Percentiles rank a stretch among this genome's conserved stretches.
These are phyloP conservation scores for Kokia cookei DNA, from an alignment of 441 rosid genomes.

Conservation along the genomic window DNA sequence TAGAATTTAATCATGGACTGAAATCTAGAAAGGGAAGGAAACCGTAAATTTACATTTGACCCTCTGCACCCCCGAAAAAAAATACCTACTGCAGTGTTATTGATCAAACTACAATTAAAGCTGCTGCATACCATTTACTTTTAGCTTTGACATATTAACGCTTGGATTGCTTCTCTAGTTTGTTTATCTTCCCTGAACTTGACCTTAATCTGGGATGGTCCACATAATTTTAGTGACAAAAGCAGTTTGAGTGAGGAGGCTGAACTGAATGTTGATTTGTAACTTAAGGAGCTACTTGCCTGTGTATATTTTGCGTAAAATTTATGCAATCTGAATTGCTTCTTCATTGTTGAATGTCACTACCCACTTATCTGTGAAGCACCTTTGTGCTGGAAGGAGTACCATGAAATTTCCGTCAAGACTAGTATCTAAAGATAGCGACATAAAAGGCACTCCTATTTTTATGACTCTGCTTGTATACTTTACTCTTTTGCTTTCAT, in stretches of 20 bases:
- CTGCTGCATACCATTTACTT: not conserved
- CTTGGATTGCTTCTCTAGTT: not conserved
- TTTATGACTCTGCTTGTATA: not conserved
- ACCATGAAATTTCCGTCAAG: not conserved
- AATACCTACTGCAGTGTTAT: not conserved
- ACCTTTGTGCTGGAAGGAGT: not conserved
- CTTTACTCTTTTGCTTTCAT: not conserved
- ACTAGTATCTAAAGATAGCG: not conserved
- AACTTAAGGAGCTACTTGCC: not conserved
- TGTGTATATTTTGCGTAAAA: not conserved
- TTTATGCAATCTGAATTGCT: not conserved
- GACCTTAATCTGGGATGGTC: not conserved
- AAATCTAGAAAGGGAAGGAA: not conserved
- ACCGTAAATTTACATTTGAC: not conserved
- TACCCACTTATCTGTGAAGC: not conserved
- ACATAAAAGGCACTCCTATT: not conserved
- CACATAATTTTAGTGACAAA: not conserved
- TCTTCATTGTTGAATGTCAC: not conserved
- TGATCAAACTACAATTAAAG: not conserved
- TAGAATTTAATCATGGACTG: conserved; percentile 15
- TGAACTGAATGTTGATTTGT: not conserved
- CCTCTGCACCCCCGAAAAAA: not conserved
- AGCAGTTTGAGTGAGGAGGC: not conserved
- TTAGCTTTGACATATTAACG: not conserved
- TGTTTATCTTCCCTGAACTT: not conserved